Evolutionary conservation across 1,139 yeast species (phyloP).

Genomic region (Geotrichum phurueaensis): DNA sequence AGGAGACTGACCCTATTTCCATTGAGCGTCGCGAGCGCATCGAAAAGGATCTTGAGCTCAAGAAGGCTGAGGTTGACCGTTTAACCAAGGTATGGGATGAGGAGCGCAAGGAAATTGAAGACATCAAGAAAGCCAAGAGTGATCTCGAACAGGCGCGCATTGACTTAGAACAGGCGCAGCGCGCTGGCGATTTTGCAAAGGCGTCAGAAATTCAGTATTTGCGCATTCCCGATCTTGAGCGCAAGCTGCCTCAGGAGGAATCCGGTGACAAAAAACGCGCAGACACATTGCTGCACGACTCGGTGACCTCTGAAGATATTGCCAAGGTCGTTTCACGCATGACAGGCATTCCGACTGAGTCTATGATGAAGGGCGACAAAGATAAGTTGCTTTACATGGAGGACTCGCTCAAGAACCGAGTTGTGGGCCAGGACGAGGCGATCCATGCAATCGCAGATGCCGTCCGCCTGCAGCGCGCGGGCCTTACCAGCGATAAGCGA

Average conservation of each 20-base stretch:
- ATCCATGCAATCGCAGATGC: slow-evolving; percentile 87
- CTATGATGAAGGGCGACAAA: slow-evolving; percentile 88
- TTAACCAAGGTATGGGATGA: slow-evolving; percentile 81
- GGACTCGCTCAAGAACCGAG: slow-evolving; percentile 62
- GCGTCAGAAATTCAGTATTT: slow-evolving; percentile 90
- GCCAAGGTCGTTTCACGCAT: slow-evolving; percentile 85
- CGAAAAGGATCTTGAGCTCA: slow-evolving; percentile 57
- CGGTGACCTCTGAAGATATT: slow-evolving; percentile 91
- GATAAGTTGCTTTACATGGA: slow-evolving; percentile 89
- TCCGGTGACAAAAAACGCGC: slow-evolving; percentile 24
- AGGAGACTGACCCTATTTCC: slow-evolving; percentile 84
- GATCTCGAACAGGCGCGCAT: slow-evolving; percentile 77
- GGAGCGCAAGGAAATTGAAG: slow-evolving; percentile 69
- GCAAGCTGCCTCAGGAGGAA: slow-evolving; percentile 48
- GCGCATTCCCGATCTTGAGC: slow-evolving; percentile 72
- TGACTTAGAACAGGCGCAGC: slow-evolving; percentile 74
- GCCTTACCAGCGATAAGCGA: slow-evolving; percentile 84
- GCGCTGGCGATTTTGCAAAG: slow-evolving; percentile 76
- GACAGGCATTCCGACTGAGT: slow-evolving; percentile 95
- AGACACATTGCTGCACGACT: slow-evolving; percentile 65
- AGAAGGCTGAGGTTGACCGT: slow-evolving; percentile 58
- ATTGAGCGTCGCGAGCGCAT: slow-evolving; percentile 62
- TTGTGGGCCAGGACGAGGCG: slow-evolving; percentile 95
- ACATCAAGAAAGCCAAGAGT: slow-evolving; percentile 69
- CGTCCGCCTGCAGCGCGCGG: slow-evolving; percentile 92